Conservation (phyloP, 148 eudicot genomes). For the Rhododendron henanense region DNA sequence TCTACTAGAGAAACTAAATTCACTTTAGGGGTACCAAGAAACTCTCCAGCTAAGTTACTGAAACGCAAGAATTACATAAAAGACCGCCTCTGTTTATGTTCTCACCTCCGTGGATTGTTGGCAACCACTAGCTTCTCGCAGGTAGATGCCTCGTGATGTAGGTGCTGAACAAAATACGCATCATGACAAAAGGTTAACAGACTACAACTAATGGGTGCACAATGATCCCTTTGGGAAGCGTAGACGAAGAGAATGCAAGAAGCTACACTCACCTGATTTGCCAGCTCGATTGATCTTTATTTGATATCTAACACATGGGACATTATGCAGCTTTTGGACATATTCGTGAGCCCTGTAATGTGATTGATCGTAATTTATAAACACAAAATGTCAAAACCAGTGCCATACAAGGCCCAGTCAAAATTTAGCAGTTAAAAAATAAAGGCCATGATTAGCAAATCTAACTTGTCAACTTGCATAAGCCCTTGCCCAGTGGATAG, state of each 20-base stretch:
- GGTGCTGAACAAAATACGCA: slow-evolving; percentile 55
- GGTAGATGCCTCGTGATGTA: slow-evolving; percentile 85
- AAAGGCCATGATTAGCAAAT: slow-evolving; percentile 15
- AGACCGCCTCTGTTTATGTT: background rate
- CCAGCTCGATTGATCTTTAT: slow-evolving; percentile 72
- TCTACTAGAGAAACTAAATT: background rate
- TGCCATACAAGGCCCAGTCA: slow-evolving; percentile 4
- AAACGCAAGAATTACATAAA: slow-evolving; percentile 1
- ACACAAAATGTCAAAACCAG: background rate
- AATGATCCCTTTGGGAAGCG: background rate
- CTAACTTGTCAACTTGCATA: slow-evolving; percentile 97
- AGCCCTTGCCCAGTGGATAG: slow-evolving; percentile 89
- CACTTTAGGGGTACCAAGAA: background rate
- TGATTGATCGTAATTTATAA: background rate
- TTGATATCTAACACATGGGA: slow-evolving; percentile 68
- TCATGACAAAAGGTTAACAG: background rate
- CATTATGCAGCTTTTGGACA: slow-evolving; percentile 49
- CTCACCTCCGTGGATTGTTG: slow-evolving; percentile 80
- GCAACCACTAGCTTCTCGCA: slow-evolving; percentile 72
- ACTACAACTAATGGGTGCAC: background rate
- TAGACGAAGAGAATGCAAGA: background rate
- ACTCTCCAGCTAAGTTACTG: background rate
- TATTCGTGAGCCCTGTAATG: slow-evolving; percentile 78
- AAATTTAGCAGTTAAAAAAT: background rate
- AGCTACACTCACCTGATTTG: slow-evolving; percentile 55